A percentile compares a stretch with the other conserved stretches of the same genome.
Evolutionary conservation across 1,284 basidiomycete genomes (phyloP).

Genomic region (Cutaneotrichosporon sp.): DNA sequence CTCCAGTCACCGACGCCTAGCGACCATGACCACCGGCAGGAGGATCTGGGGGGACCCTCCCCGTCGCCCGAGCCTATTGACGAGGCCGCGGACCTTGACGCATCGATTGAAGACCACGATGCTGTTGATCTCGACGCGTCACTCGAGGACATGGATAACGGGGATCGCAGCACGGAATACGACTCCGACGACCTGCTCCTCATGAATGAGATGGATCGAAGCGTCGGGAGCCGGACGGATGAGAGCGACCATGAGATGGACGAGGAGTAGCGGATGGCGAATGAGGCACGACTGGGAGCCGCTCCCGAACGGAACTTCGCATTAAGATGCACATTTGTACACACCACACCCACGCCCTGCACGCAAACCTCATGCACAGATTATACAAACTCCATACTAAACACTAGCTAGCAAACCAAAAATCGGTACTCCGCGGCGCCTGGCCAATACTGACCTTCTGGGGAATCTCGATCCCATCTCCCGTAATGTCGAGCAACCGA

Average conservation of each 20-base stretch:
- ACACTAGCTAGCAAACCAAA: slow-evolving; percentile 65
- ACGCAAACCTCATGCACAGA: not conserved
- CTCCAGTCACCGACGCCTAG: slow-evolving; percentile 39
- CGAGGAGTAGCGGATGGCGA: not conserved
- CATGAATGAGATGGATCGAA: slow-evolving; percentile 18
- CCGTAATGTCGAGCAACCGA: slow-evolving; percentile 82
- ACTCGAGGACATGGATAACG: slow-evolving; percentile 16
- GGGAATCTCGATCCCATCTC: slow-evolving; percentile 87
- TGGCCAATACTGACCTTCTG: slow-evolving; percentile 49
- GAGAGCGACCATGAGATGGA: not conserved
- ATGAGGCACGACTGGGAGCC: no score
- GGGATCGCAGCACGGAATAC: slow-evolving; percentile 21
- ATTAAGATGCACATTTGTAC: not conserved
- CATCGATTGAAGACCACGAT: not conserved
- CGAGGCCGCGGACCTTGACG: slow-evolving; percentile 2
- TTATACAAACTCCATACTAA: not conserved
- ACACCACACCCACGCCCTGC: not conserved
- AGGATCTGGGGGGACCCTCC: slow-evolving; percentile 26
- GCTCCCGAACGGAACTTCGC: not conserved
- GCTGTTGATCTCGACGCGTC: slow-evolving; percentile 6
- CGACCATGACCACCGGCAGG: slow-evolving; percentile 39
- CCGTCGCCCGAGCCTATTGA: not conserved
- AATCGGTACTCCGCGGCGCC: slow-evolving; percentile 74
- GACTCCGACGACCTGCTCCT: slow-evolving; percentile 17
- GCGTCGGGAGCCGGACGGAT: slow-evolving; percentile 6